phyloP scores from a whole-genome alignment of 495 filamentous ascomycete species.

The Penicillium crystallinum region DNA sequence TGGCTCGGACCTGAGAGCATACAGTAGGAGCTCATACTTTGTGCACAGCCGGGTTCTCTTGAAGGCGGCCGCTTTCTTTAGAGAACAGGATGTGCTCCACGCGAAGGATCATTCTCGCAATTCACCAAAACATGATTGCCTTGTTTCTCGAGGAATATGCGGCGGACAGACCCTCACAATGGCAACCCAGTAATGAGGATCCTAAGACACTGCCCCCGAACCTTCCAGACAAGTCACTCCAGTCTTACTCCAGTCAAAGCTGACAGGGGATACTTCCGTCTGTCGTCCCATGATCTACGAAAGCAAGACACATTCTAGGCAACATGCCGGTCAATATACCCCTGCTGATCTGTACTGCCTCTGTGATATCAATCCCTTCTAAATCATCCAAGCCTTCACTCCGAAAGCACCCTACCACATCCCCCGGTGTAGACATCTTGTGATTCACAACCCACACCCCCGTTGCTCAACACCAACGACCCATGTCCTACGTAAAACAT shows the following conservation, averaged over 20 bases:
- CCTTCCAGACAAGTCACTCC: neutral
- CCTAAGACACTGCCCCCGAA: neutral
- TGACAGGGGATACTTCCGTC: neutral
- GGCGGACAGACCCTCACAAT: neutral
- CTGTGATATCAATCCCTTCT: neutral
- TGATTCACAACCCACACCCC: neutral
- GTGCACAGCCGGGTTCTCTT: neutral
- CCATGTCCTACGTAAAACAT: neutral
- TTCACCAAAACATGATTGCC: neutral
- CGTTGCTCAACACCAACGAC: neutral
- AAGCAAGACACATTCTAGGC: neutral
- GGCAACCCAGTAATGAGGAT: neutral
- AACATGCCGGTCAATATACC: neutral
- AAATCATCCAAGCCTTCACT: neutral
- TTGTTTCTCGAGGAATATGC: neutral
- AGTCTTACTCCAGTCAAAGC: too few species aligned
- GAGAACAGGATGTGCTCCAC: neutral
- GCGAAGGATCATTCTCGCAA: too few species aligned
- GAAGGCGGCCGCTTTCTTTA: neutral
- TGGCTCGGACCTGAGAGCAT: neutral
- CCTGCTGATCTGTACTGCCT: constrained; percentile 1
- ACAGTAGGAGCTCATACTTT: neutral
- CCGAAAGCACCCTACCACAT: neutral
- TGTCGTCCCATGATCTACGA: neutral
- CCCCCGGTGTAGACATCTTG: neutral